Base-by-base conservation (phyloP, 768 basidiomycete genomes). In the Xerocomus potaroensis region DNA sequence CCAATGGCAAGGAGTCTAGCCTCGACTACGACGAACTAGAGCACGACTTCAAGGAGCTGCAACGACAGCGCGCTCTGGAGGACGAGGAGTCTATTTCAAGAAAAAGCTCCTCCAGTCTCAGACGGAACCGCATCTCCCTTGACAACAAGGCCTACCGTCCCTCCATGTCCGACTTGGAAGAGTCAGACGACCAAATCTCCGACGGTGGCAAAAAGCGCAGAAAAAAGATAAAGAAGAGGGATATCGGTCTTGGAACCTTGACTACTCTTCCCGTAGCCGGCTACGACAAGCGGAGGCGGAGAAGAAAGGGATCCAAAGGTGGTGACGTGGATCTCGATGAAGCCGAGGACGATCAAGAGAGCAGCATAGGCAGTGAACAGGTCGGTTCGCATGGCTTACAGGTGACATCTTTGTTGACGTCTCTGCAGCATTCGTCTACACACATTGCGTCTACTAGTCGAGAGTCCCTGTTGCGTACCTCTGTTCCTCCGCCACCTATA, bases 71-170 rank as follows among this genome's bases (percentile, higher is more conserved):
- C 41, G 8, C 50, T 45, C 57, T 53, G 7, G 57, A 57, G 8
- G 51, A 48, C 32, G 58, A 62, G 3, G 57, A 64, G 15, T 41
- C 51, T 59, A 22, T 64, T 56, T 47, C 69, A 56, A 61, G 66
- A 64, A 65, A 66, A 60, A 51, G 62, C 9, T 51, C 57, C 19
- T 58, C 68, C 1, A 58, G 57, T 8, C 68, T 74, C 51, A 78
- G 72, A 60, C 77, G 80, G 21, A 75, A 74, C 55, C 79, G 83
- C 26, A 87, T 89, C 51, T 85, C 84, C 0, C 58, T 70, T 19
- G 90, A 91, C 63, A 89, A 91, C 67, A 87, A 85, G 62, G 89
- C 89, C 1, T 92, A 91, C 57, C 77, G 77, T 43, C 89, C 89
- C 16, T 66, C 79, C 1, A 62, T 64, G 45, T 84, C 82, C 8